Evolutionary conservation across 345 rosid species (phyloP), one percentile per base, ranked within the genome.

Genomic region (Punica granatum): DNA sequence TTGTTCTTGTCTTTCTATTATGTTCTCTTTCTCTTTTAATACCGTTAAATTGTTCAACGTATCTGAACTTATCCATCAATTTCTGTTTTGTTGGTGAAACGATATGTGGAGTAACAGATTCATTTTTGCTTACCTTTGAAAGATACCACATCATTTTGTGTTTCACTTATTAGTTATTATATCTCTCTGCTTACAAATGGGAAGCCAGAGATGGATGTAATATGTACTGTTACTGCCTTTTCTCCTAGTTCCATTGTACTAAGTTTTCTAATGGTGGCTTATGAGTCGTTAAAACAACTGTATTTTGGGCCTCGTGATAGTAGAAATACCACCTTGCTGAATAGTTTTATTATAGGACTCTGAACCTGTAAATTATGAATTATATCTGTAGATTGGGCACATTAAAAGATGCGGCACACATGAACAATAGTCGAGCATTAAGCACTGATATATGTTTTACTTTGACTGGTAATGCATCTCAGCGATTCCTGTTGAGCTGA

Each of bases 1-100:
- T 89, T 77, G 70, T 78, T 72, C 80, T 79, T 76, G 66, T 39
- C 77, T 77, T 75, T 70, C 19, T 30, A 72, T 60, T 67, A 31
- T 71, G 31, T 67, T 51, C 25, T 51, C 75, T 60, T 75, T 51
- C 51, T 64, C 60, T 35, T 63, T 2, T 37, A 14, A 63, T 63
- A 18, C 42, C n/a, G 41, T 18, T 21, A 39, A 62, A 62, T 18
- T 62, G 42, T 35, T 5, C 37, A 35, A 14, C 63, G 11, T 30
- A 59, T 19, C 36, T 0, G n/a, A 61, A 56, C 37, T 61, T 6
- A 23, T 0, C 64, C 15, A 25, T 62, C 19, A 51, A 51, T 14
- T 62, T 34, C 23, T 34, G 34, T 33, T 19, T 60, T 16, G 10
- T 36, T 6, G 16, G 7, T 32, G 41, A 9, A 10, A 56, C 3